Evolutionary conservation across 768 basidiomycete genomes (phyloP), one percentile per base, ranked within the genome.

Genomic region (Amanita jacksonii): DNA sequence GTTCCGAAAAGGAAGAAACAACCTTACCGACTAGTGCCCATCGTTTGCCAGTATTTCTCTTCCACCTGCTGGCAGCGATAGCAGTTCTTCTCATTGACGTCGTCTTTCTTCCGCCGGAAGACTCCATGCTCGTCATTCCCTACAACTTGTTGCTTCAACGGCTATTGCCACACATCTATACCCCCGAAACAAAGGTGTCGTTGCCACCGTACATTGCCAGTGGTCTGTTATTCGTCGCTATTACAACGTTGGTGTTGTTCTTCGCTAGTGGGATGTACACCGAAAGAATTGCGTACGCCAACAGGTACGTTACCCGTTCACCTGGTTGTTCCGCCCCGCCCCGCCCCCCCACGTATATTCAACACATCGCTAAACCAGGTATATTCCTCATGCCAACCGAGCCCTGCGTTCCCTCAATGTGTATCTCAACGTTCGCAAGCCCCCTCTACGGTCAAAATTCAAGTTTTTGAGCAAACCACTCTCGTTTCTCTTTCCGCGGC

Each of bases 241-340:
- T 90, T 43, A 92, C 90, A 10, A 93, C 93, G 2, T 77, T 98
- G 6, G 75, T 85, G 24, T 74, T 99, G 30, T 96, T 98, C 72
- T 97, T 96, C 59, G 90, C 91, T 7, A 93, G 87, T 53, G 94
- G 94, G 13, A 85, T 93, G 77, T 99, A 97, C 56, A 71, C 83
- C 3, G 92, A 99, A 62, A 93, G 94, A 67, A 93, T 98, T 54
- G 85, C 79, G 3, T 97, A 96, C 60, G 92, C 94, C 15, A 92
- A 96, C 66, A 84, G 84, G 93, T 93, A 59, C n/a, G 16, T 22
- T n/a, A n/a, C n/a, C n/a, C n/a, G n/a, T n/a, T n/a, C n/a, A n/a
- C n/a, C n/a, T n/a, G n/a, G n/a, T n/a, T n/a, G n/a, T n/a, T n/a
- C n/a, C n/a, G n/a, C n/a, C n/a, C n/a, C n/a, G n/a, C n/a, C n/a